Percentiles rank a stretch among this genome's conserved stretches.
Evolutionary conservation across 208 protist species (phyloP).

Genomic region (Leishmania major): DNA sequence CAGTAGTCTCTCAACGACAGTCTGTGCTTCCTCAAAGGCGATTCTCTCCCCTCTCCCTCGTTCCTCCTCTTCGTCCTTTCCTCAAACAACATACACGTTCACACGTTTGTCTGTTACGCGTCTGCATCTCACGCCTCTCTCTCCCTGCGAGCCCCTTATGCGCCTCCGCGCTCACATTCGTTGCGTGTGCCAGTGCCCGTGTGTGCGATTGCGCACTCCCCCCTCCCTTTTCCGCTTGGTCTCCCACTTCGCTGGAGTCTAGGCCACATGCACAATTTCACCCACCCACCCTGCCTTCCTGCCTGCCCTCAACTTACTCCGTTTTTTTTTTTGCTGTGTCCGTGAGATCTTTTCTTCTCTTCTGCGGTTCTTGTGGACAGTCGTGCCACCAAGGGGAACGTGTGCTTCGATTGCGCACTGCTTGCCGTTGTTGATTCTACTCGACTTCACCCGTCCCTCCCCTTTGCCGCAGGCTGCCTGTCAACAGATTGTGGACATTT

Average conservation of each 20-base stretch:
- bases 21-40: background rate
- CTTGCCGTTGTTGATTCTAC: background rate
- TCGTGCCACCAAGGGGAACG: background rate
- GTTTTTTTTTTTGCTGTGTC: background rate
- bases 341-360: background rate
- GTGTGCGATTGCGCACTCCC: background rate
- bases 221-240: background rate
- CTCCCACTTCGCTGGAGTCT: background rate
- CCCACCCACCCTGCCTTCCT: background rate
- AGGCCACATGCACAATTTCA: background rate
- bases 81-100: background rate
- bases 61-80: background rate
- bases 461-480: background rate
- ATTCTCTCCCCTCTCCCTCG: background rate
- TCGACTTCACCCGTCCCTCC: background rate
- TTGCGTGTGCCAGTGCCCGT: background rate
- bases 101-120: background rate
- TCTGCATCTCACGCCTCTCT: background rate
- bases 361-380: background rate
- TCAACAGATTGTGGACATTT: background rate
- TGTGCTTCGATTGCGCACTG: background rate
- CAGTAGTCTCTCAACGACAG: background rate
- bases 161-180: background rate
- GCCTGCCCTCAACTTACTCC: background rate
- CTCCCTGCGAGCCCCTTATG: too few species aligned